Evolutionary conservation across 345 rosid genomes (phyloP).

Genomic region (Physaria fendleri): DNA sequence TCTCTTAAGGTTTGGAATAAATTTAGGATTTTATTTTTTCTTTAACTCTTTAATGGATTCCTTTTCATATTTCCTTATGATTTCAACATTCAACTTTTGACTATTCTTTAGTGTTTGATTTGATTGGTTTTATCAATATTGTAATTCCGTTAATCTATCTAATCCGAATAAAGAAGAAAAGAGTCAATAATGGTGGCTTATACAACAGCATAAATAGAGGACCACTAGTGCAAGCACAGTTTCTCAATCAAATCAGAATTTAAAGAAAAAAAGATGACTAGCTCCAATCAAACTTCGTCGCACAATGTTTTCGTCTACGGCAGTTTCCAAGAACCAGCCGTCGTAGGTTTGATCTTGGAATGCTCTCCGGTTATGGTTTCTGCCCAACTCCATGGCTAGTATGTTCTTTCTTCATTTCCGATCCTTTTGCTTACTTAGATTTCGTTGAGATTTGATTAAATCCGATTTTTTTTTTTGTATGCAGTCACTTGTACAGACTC

Average conservation of each 20-base stretch:
- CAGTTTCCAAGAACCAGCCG: constrained; percentile 67
- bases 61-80: no score
- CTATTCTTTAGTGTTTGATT: no score
- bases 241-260: neutral
- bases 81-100: no score
- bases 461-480: constrained; percentile 16
- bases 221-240: neutral
- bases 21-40: no score
- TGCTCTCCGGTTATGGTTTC: constrained; percentile 49
- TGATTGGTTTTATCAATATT: no score
- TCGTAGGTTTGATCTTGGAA: constrained; percentile 54
- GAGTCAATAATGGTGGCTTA: no score
- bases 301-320: constrained; percentile 82
- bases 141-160: no score
- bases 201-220: no score
- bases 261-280: constrained; percentile 4
- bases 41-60: no score
- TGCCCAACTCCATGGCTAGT: constrained; percentile 65
- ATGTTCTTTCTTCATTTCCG: constrained; percentile 3
- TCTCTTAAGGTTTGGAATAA: no score
- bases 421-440: neutral
- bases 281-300: constrained; percentile 3
- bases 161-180: no score
- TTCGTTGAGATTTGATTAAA: neutral
- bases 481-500: constrained; percentile 76